Conservation (phyloP, 2,329 filamentous ascomycete genomes). For the Xylaria sp. region DNA sequence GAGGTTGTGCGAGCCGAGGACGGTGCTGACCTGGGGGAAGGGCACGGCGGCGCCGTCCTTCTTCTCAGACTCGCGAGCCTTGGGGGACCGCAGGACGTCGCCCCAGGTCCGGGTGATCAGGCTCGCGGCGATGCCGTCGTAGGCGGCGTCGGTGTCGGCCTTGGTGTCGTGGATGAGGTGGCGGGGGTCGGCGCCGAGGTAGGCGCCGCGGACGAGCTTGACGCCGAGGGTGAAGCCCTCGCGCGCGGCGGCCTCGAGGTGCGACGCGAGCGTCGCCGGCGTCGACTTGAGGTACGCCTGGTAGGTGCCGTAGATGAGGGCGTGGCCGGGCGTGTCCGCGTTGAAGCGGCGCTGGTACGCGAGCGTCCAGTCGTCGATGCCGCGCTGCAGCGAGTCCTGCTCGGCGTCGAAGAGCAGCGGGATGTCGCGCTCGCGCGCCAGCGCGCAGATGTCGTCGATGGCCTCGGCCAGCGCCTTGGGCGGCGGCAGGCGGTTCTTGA, state of each 20-base stretch:
- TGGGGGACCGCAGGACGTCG: slow-evolving; percentile 49
- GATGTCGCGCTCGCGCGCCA: slow-evolving; percentile 70
- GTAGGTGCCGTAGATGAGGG: slow-evolving; percentile 80
- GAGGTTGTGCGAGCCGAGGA: slow-evolving; percentile 84
- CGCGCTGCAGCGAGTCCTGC: slow-evolving; percentile 75
- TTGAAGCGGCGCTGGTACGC: slow-evolving; percentile 80
- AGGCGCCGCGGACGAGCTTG: slow-evolving; percentile 77
- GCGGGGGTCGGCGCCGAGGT: slow-evolving; percentile 70
- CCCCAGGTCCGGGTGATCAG: slow-evolving; percentile 68
- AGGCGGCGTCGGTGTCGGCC: slow-evolving; percentile 69
- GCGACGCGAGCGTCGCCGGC: slow-evolving; percentile 57
- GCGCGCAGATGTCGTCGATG: slow-evolving; percentile 74
- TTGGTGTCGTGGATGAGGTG: slow-evolving; percentile 74
- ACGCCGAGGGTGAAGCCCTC: slow-evolving; percentile 70
- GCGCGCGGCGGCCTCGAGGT: slow-evolving; percentile 61
- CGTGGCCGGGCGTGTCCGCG: slow-evolving; percentile 55
- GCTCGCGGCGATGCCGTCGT: slow-evolving; percentile 70
- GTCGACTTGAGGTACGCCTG: slow-evolving; percentile 74
- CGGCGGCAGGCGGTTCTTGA: slow-evolving; percentile 65
- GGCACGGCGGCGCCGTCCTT: slow-evolving; percentile 23
- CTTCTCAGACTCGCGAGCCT: slow-evolving; percentile 40
- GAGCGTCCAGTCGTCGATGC: slow-evolving; percentile 80
- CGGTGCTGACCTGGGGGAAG: slow-evolving; percentile 64
- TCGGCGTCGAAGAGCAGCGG: slow-evolving; percentile 84
- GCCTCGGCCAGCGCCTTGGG: slow-evolving; percentile 66